Conservation (phyloP, 2,329 filamentous ascomycete genomes). For the Scleromitrula shiraiana region DNA sequence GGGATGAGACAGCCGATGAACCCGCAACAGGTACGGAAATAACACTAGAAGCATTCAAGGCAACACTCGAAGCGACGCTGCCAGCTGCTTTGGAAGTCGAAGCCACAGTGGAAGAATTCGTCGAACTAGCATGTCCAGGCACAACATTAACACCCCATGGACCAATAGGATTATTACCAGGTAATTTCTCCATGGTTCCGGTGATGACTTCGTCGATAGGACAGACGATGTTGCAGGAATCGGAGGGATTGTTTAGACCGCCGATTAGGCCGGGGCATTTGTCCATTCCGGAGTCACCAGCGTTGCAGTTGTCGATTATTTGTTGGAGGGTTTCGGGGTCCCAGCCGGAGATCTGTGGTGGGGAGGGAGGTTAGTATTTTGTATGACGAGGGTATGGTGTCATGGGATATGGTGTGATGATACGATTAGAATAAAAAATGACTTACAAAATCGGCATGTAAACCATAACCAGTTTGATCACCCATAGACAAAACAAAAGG, state of each 20-base stretch:
- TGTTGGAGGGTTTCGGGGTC: slow-evolving; percentile 57
- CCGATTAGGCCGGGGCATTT: slow-evolving; percentile 50
- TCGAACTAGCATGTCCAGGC: background rate
- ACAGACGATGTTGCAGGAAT: slow-evolving; percentile 43
- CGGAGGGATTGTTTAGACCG: slow-evolving; percentile 39
- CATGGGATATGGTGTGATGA: background rate
- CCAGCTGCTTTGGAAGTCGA: background rate
- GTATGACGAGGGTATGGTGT: background rate
- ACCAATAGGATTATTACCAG: slow-evolving; percentile 47
- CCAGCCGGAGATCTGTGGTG: slow-evolving; percentile 72
- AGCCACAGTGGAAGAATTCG: background rate
- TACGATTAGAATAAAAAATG: too few species aligned
- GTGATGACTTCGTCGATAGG: slow-evolving; percentile 39
- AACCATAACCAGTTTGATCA: slow-evolving; percentile 66
- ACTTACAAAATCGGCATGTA: slow-evolving; percentile 64
- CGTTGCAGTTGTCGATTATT: slow-evolving; percentile 65
- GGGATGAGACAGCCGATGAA: too few species aligned
- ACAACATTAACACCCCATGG: slow-evolving; percentile 36
- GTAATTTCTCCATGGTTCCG: slow-evolving; percentile 40
- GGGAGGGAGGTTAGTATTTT: slow-evolving; percentile 9
- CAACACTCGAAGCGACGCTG: background rate
- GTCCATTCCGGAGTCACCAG: slow-evolving; percentile 51
- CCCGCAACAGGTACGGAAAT: background rate
- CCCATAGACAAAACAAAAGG: slow-evolving; percentile 74
- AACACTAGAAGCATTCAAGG: too few species aligned